These are phyloP conservation scores for Bothia castanella DNA, from an alignment of 1,284 basidiomycete species.

Conservation along the genomic window DNA sequence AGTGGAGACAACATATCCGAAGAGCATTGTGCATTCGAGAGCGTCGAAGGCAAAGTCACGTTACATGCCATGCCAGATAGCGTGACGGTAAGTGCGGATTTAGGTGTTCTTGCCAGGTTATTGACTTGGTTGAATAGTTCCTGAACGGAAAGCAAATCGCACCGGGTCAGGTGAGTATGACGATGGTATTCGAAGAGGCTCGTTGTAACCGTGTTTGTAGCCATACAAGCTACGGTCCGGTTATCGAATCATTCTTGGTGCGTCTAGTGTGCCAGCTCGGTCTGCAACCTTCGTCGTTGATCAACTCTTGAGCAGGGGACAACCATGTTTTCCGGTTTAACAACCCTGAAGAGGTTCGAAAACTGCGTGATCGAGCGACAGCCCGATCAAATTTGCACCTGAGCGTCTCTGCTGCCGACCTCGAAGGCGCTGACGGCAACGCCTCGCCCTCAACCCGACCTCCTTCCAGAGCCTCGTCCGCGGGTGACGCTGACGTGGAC, in stretches of 20 bases:
- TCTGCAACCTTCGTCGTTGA: slow-evolving; percentile 7
- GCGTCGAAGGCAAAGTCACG: slow-evolving; percentile 80
- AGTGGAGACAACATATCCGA: slow-evolving; percentile 90
- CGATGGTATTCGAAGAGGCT: slow-evolving; percentile 14
- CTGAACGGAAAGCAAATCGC: slow-evolving; percentile 88
- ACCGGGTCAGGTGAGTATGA: slow-evolving; percentile 59
- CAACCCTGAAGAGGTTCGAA: slow-evolving; percentile 91
- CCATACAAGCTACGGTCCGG: slow-evolving; percentile 83
- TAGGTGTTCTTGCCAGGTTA: not conserved
- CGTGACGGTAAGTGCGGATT: slow-evolving; percentile 64
- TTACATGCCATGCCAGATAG: slow-evolving; percentile 76
- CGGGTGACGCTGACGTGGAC: slow-evolving; percentile 75
- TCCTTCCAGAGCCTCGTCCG: slow-evolving; percentile 66
- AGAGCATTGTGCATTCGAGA: slow-evolving; percentile 91
- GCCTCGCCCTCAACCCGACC: slow-evolving; percentile 57
- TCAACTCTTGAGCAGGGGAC: slow-evolving; percentile 57
- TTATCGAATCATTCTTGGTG: slow-evolving; percentile 91
- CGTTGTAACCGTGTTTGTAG: slow-evolving; percentile 40
- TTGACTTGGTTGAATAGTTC: slow-evolving; percentile 48
- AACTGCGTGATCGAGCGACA: slow-evolving; percentile 76
- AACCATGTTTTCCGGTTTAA: slow-evolving; percentile 98
- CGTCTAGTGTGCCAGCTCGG: slow-evolving; percentile 21
- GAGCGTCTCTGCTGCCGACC: slow-evolving; percentile 59
- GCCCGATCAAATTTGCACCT: slow-evolving; percentile 64
- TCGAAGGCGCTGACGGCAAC: slow-evolving; percentile 47